These are phyloP conservation scores for Solanum etuberosum DNA, from an alignment of 257 asterid species.

Conservation along the genomic window DNA sequence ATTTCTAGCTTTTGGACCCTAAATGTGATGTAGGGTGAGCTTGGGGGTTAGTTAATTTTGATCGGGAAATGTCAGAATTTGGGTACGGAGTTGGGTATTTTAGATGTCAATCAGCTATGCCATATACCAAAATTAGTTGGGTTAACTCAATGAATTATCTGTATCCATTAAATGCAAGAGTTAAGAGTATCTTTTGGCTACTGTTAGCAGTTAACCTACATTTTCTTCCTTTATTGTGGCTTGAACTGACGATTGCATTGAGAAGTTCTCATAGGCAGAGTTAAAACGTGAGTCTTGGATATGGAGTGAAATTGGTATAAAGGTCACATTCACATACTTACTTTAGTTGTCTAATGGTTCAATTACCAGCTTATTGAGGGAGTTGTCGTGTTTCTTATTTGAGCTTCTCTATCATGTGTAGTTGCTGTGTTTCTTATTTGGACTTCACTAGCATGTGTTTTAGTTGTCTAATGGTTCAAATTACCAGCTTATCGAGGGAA, in stretches of 20 bases:
- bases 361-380: not conserved
- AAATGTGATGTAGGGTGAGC: not conserved
- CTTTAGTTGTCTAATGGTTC: not conserved
- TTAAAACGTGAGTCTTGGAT: not conserved
- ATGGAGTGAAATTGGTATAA: not conserved
- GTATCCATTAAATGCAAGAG: not conserved
- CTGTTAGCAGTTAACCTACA: not conserved
- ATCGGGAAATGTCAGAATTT: not conserved
- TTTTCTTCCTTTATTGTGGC: not conserved
- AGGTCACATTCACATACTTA: not conserved
- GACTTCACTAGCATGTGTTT: not conserved
- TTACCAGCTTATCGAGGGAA: not conserved
- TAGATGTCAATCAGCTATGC: not conserved
- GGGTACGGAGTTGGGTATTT: not conserved
- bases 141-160: not conserved
- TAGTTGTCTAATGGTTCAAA: not conserved
- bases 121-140: not conserved
- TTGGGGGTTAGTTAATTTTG: not conserved
- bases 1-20: not conserved
- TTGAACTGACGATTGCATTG: not conserved
- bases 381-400: not conserved
- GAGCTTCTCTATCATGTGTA: not conserved
- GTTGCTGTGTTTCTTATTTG: not conserved
- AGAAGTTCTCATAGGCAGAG: not conserved
- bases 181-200: not conserved